Percentiles rank a stretch among this genome's conserved stretches.
These are phyloP conservation scores for Selenicereus undatus DNA, from an alignment of 148 eudicot species.

Conservation along the genomic window DNA sequence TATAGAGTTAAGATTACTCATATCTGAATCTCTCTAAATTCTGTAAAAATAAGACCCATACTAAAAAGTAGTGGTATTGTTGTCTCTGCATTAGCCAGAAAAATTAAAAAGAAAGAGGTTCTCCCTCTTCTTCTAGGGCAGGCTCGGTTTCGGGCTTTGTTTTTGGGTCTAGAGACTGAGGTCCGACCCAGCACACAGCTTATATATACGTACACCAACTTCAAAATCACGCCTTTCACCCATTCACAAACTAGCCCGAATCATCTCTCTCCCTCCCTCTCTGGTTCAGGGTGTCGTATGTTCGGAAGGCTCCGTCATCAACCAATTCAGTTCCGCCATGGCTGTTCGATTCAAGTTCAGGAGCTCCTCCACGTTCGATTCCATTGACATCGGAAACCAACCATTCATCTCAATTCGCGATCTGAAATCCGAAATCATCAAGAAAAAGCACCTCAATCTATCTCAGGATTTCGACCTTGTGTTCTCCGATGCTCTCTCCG, in stretches of 20 bases:
- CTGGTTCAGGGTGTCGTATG: background rate
- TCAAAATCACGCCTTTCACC: background rate
- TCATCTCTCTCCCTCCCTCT: background rate
- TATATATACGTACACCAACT: background rate
- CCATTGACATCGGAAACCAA: slow-evolving; percentile 46
- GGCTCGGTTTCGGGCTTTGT: too few relatives aligned
- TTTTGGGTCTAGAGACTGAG: too few relatives aligned
- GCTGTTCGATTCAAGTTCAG: slow-evolving; percentile 54
- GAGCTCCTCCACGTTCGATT: slow-evolving; percentile 48
- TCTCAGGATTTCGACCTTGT: slow-evolving; percentile 50
- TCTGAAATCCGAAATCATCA: slow-evolving; percentile 43
- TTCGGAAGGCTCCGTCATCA: slow-evolving; percentile 4
- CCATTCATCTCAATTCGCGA: slow-evolving; percentile 48
- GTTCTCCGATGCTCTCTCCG: slow-evolving; percentile 50
- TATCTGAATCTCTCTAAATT: too few relatives aligned
- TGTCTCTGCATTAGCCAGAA: too few relatives aligned
- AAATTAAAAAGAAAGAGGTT: too few relatives aligned
- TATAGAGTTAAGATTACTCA: too few relatives aligned
- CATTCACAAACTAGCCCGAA: background rate
- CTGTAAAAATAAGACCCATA: too few relatives aligned
- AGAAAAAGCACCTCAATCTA: slow-evolving; percentile 39
- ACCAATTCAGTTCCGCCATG: slow-evolving; percentile 29
- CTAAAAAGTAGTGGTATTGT: too few relatives aligned
- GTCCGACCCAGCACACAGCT: too few relatives aligned
- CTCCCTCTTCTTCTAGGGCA: too few relatives aligned